These are phyloP conservation scores for Penicillium sp. DNA, from an alignment of 2,329 filamentous ascomycete species.

Conservation along the genomic window DNA sequence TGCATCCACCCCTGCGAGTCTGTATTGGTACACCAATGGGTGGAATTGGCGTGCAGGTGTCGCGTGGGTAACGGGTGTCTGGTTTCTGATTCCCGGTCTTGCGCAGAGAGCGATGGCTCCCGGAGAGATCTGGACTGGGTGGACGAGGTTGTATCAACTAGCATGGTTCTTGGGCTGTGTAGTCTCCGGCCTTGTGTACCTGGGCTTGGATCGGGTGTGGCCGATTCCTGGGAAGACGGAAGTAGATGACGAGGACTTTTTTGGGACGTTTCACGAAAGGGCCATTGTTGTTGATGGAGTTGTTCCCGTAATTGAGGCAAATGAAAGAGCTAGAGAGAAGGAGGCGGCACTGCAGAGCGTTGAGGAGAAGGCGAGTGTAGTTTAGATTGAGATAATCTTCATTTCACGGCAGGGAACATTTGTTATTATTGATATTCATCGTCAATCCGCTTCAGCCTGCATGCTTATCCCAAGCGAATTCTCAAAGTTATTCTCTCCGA, in stretches of 20 bases:
- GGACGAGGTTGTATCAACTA: not conserved
- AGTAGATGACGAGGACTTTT: not conserved
- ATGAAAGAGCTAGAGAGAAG: not conserved
- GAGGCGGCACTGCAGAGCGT: not conserved
- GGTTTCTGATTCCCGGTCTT: not conserved
- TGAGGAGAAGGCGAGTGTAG: not conserved
- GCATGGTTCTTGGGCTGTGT: not conserved
- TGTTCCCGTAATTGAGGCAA: not conserved
- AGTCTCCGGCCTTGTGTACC: not conserved
- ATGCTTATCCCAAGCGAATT: too few relatives aligned
- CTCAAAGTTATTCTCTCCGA: too few relatives aligned
- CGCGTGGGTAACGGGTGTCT: not conserved
- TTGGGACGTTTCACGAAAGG: not conserved
- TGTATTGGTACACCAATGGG: slow-evolving; percentile 8
- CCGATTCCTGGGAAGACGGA: not conserved
- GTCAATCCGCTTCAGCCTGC: too few relatives aligned
- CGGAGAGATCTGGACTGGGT: not conserved
- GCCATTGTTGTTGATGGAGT: not conserved
- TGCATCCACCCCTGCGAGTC: not conserved
- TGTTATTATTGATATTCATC: too few relatives aligned
- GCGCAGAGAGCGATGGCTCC: not conserved
- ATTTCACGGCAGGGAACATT: too few relatives aligned
- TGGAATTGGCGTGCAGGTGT: slow-evolving; percentile 7
- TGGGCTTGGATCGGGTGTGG: not conserved
- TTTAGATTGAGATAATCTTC: too few relatives aligned